Evolutionary conservation across 2,329 filamentous ascomycete species (phyloP).

Genomic region (Microdochium nivale): DNA sequence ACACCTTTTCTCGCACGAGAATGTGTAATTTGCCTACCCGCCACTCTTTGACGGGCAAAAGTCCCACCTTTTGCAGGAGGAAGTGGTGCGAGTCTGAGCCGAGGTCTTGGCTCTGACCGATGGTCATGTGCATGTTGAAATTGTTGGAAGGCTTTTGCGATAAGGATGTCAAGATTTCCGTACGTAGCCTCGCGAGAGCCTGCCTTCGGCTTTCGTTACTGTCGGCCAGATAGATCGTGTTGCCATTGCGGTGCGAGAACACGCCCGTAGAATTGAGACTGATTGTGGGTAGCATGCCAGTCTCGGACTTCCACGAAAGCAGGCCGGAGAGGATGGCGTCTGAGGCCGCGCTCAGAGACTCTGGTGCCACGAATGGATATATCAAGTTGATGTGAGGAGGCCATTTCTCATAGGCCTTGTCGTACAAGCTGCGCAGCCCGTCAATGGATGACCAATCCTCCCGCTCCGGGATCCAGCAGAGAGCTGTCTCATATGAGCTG

Average conservation of each 20-base stretch:
- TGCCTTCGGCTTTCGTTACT: conserved; percentile 8
- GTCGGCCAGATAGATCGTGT: conserved; percentile 38
- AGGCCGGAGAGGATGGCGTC: conserved; percentile 28
- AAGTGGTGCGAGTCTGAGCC: conserved; percentile 36
- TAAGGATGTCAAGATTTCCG: conserved; percentile 25
- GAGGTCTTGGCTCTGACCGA: conserved; percentile 47
- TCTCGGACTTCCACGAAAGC: conserved; percentile 5
- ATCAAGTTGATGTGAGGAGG: conserved; percentile 59
- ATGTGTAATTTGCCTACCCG: conserved; percentile 38
- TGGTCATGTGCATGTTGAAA: conserved; percentile 46
- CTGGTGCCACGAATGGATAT: conserved; percentile 52
- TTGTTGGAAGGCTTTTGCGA: conserved; percentile 13
- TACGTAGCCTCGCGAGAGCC: conserved; percentile 23
- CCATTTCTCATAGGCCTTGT: conserved; percentile 53
- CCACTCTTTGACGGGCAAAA: conserved; percentile 41
- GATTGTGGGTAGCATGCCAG: conserved; percentile 13
- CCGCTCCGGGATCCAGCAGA: conserved; percentile 49
- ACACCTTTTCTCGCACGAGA: conserved; percentile 35
- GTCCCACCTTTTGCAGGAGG: conserved; percentile 40
- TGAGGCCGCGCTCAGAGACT: conserved; percentile 34
- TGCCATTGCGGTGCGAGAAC: conserved; percentile 40
- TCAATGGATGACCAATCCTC: conserved; percentile 40
- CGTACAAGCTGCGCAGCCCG: conserved; percentile 50
- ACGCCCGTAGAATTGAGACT: conserved; percentile 30
- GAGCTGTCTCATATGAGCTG: conserved; percentile 46